Percentiles rank a stretch among this genome's conserved stretches.
These are phyloP conservation scores for Luvunga scandens DNA, from an alignment of 345 rosid genomes.

Conservation along the genomic window DNA sequence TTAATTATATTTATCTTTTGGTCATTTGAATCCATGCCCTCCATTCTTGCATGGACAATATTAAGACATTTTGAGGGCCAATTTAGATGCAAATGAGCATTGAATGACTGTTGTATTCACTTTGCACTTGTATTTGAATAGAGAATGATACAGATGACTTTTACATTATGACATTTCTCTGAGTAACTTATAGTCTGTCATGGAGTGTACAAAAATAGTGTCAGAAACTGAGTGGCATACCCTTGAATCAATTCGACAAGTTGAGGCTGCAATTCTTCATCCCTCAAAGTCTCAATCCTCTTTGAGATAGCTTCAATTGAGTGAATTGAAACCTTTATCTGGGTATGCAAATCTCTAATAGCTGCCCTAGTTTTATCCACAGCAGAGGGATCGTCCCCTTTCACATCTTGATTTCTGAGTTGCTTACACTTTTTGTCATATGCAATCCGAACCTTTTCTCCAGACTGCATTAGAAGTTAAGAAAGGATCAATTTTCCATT, in stretches of 20 bases:
- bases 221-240: slow-evolving; percentile 34
- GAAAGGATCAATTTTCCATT: slow-evolving; percentile 3
- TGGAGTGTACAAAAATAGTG: neutral
- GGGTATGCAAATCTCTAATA: slow-evolving; percentile 78
- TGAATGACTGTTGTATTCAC: neutral
- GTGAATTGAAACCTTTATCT: slow-evolving; percentile 75
- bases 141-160: neutral
- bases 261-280: slow-evolving; percentile 94
- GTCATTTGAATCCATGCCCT: neutral
- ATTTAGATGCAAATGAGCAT: neutral
- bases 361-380: slow-evolving; percentile 73
- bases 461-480: slow-evolving; percentile 47
- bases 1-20: neutral
- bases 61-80: neutral
- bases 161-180: neutral
- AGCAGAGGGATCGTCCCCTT: slow-evolving; percentile 59
- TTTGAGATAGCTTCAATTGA: slow-evolving; percentile 81
- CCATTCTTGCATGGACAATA: neutral
- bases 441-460: slow-evolving; percentile 68
- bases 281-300: slow-evolving; percentile 83
- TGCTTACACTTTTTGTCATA: slow-evolving; percentile 74
- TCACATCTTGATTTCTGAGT: slow-evolving; percentile 74
- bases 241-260: slow-evolving; percentile 81
- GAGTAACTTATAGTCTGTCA: neutral
- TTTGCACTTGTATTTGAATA: neutral